Percentiles rank a stretch among this genome's conserved stretches.
These are phyloP conservation scores for Claviceps maximensis DNA, from an alignment of 2,329 filamentous ascomycete species.

Conservation along the genomic window DNA sequence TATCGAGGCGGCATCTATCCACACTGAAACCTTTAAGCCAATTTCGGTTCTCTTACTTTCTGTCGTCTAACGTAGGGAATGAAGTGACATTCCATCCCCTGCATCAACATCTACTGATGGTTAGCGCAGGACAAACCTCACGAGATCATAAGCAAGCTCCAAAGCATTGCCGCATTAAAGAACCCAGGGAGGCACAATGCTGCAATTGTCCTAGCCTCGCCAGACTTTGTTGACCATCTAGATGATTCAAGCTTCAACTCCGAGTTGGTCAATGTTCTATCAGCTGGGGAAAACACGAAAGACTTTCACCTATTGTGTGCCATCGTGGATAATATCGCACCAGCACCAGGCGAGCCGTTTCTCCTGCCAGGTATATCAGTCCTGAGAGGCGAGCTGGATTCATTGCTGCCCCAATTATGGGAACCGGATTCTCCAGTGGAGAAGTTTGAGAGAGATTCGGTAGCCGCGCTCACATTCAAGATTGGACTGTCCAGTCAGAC, in stretches of 20 bases:
- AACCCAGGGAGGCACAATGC: slow-evolving; percentile 23
- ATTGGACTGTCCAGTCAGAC: slow-evolving; percentile 28
- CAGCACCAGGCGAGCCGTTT: slow-evolving; percentile 16
- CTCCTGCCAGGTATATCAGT: slow-evolving; percentile 36
- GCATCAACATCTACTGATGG: background rate
- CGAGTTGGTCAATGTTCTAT: slow-evolving; percentile 31
- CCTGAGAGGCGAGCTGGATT: slow-evolving; percentile 27
- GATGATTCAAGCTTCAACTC: slow-evolving; percentile 29
- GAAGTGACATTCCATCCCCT: background rate
- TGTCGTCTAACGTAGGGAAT: slow-evolving; percentile 7
- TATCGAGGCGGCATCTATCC: slow-evolving; percentile 7
- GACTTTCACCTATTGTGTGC: slow-evolving; percentile 37
- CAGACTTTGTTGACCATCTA: slow-evolving; percentile 33
- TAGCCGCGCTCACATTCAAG: slow-evolving; percentile 29
- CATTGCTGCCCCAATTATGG: slow-evolving; percentile 35
- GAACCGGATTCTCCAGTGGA: slow-evolving; percentile 13
- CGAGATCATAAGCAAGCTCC: slow-evolving; percentile 11
- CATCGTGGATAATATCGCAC: slow-evolving; percentile 41
- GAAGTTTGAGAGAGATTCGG: slow-evolving; percentile 19
- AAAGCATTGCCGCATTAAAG: slow-evolving; percentile 12
- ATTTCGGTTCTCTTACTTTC: slow-evolving; percentile 12
- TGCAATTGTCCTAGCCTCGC: slow-evolving; percentile 37
- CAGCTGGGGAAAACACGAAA: slow-evolving; percentile 25
- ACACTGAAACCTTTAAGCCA: slow-evolving; percentile 7
- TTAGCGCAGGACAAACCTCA: slow-evolving; percentile 7